Base-by-base conservation (phyloP, 2,329 filamentous ascomycete genomes). In the Byssothecium circinans region DNA sequence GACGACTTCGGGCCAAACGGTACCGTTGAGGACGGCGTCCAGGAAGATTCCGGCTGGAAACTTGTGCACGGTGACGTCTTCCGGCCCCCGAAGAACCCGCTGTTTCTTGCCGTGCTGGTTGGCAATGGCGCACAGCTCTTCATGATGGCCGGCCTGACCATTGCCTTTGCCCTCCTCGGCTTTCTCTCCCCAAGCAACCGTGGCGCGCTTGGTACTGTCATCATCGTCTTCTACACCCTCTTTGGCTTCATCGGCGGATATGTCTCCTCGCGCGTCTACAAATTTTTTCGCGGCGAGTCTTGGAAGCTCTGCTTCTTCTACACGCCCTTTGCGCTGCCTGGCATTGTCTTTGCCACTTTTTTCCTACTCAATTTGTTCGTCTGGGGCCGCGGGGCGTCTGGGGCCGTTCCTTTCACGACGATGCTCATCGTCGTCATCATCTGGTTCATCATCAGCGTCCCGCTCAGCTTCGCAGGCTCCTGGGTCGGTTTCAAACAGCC, bases 41-140 rank as follows among this genome's bases (percentile, higher is more conserved):
- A 96, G 70, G 94, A 99, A 66, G 94, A 99, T 71, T 96, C 91
- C 8, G 94, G 94, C 52, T 99, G 94, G 94, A 99, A 99, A 74
- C 77, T 99, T 39, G 91, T 99, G 1, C 94, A 99, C 63, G 94
- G 94, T 44, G 94, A 99, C 70, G 92, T 97, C 25, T 99, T 99
- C 80, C 87, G 94, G 47, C 85, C 87, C 10, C 94, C 94, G 3
- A 83, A 86, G 56, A 85, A 88, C 50, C 88, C 91, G 1, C 80
- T 99, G 22, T 77, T 96, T 12, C 80, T 99, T 17, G 91, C 91
- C 46, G 79, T 99, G 6, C 80, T 99, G 54, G 81, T 96, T 34
- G 94, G 94, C 49, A 97, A 95, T 67, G 94, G 94, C 52, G 90
- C 89, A 10, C 94, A 99, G 74, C 83, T 99, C 3, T 97, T 99